These are phyloP conservation scores for Epichloe hybrida DNA, from an alignment of 2,329 filamentous ascomycete species.

Conservation along the genomic window DNA sequence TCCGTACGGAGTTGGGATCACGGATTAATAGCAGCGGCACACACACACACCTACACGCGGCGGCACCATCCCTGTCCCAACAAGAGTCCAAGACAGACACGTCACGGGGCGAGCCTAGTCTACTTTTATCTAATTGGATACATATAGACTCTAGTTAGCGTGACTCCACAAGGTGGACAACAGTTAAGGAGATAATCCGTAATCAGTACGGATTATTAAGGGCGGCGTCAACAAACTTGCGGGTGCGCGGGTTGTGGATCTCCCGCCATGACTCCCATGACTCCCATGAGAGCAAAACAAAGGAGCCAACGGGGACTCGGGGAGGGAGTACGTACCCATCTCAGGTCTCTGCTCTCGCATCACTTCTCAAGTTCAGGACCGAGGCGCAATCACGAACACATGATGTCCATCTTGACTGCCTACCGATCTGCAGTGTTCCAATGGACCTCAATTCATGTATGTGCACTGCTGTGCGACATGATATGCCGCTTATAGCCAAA, in stretches of 20 bases:
- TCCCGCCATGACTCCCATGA: background rate
- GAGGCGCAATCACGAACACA: background rate
- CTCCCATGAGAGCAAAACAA: background rate
- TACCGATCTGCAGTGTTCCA: background rate
- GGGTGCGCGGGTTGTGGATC: conserved; percentile 3
- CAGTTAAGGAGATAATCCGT: too few relatives aligned
- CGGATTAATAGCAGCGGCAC: background rate
- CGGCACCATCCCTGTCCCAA: background rate
- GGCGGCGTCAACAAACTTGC: too few relatives aligned
- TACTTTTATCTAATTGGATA: too few relatives aligned
- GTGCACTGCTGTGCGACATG: background rate
- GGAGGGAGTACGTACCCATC: background rate
- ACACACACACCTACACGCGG: too few relatives aligned
- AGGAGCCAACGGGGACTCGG: conserved; percentile 1
- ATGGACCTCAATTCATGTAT: background rate
- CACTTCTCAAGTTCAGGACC: background rate
- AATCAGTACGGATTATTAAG: too few relatives aligned
- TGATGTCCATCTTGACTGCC: background rate
- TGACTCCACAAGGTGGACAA: too few relatives aligned
- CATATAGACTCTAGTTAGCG: too few relatives aligned
- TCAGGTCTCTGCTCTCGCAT: background rate
- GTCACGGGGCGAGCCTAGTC: too few relatives aligned
- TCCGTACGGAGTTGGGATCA: background rate
- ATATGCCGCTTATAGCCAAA: background rate
- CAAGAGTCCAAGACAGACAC: background rate